Percentiles rank a stretch among this genome's conserved stretches.
These are phyloP conservation scores for Malassezia restricta DNA, from an alignment of 1,284 basidiomycete genomes.

Conservation along the genomic window DNA sequence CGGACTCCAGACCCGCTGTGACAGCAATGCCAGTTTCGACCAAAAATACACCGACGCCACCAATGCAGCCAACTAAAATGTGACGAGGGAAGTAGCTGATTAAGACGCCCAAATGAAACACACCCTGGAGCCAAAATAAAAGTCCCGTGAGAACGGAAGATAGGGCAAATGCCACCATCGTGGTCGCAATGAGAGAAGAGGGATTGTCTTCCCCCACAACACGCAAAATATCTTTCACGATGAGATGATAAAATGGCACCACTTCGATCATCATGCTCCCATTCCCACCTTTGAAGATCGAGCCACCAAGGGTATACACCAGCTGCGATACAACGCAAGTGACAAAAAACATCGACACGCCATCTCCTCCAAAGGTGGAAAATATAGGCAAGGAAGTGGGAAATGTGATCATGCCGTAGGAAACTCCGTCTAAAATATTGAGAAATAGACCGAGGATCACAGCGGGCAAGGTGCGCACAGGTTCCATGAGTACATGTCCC, in stretches of 20 bases:
- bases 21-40: slow-evolving; percentile 56
- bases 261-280: slow-evolving; percentile 99
- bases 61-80: slow-evolving; percentile 71
- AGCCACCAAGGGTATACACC: slow-evolving; percentile 69
- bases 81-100: slow-evolving; percentile 95
- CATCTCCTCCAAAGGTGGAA: slow-evolving; percentile 67
- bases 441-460: slow-evolving; percentile 73
- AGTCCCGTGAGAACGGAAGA: slow-evolving; percentile 76
- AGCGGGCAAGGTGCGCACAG: slow-evolving; percentile 53
- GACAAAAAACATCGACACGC: slow-evolving; percentile 62
- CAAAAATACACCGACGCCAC: slow-evolving; percentile 86
- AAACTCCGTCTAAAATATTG: slow-evolving; percentile 83
- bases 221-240: slow-evolving; percentile 64
- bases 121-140: slow-evolving; percentile 50
- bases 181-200: slow-evolving; percentile 70
- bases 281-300: slow-evolving; percentile 64
- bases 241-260: slow-evolving; percentile 79
- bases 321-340: slow-evolving; percentile 66
- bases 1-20: slow-evolving; percentile 61
- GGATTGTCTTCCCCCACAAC: slow-evolving; percentile 62
- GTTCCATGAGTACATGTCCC: slow-evolving; percentile 24
- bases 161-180: slow-evolving; percentile 75
- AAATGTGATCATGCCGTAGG: slow-evolving; percentile 70
- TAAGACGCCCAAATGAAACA: slow-evolving; percentile 66
- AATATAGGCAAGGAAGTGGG: slow-evolving; percentile 64